Base-by-base conservation (phyloP, 164 flowering plant genomes). In the Nymphaea thermarum region DNA sequence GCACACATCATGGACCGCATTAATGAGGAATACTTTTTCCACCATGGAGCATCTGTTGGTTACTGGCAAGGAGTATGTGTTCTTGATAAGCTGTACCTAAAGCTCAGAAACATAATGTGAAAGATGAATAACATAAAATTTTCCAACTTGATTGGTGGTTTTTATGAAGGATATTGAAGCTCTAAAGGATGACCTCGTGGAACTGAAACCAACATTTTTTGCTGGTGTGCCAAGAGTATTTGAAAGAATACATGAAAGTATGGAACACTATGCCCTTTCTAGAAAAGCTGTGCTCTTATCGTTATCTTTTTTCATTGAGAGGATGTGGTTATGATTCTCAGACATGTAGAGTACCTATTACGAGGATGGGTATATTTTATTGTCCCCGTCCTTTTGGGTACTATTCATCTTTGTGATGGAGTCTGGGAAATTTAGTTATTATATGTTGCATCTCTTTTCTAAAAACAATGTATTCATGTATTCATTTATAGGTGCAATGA, bases 1-100 rank as follows among this genome's bases (percentile, higher is more conserved):
- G 99, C 99, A 64, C 99, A 94, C 73, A 84, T 94, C 71, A 91
- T 94, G 65, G 99, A 94, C 68, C 98, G 99, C 66, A 76, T 79
- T 79, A 83, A 90, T 47, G 99, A 94, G 80, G 98, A 94, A 73
- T 91, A 87, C 65, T 94, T 91, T 72, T 87, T 91, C 80, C 87
- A 77, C 42, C 84, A 84, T 44, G 99, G 98, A 69, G 99, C 98
- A 72, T 91, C 98, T 65, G 87, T 94, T 68, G 99, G 99, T 64
- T 94, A 77, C 81, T 94, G 82, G 77, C 99, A 91, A 71, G 99
- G 99, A 86, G 99, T 94, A 81, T 67, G 78, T 67, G 77, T 45
- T 63, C 69, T 41, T 14, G 68, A 65, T 61, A 25, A 25, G 1
- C 1, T 25, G 36, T 25, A 25, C 36, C 36, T 25, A 25, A 25